Base-by-base conservation (phyloP, 192 early-diverging fungal species). In the Umbelopsis isabellina region DNA sequence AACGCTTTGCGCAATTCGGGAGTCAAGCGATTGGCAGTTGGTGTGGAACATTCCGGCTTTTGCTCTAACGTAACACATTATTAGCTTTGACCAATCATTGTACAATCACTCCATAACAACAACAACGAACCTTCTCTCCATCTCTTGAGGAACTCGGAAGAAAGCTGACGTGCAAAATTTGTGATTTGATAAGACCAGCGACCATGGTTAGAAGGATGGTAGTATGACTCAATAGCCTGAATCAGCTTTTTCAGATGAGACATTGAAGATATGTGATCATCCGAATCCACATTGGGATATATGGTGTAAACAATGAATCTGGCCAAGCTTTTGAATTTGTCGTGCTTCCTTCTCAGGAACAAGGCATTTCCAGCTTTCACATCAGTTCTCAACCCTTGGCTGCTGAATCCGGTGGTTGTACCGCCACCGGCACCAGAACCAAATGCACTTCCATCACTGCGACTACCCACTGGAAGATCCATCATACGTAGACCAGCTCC, bases 151-250 rank as follows among this genome's bases (percentile, higher is more conserved):
- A 95, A 93, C 52, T 91, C 88, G 35, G 68, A 82, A 9, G 86
- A 69, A 33, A 98, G 72, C 41, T 83, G 79, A 27, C 90, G 87
- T 67, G 93, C 48, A 68, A 98, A 91, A 18, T 85, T 80, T 0
- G 92, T 84, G 8, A 98, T 85, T 8, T 79, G 77, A 49, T 83
- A 82, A 21, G 91, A 92, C 96, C 96, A 98, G 55, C 74, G 71
- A 4, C 96, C 96, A 71, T 84, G 82, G 82, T 98, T 98, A n/a
- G 93, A 94, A 13, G 96, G 96, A 77, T 98, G 94, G 70, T 85
- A 95, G 72, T 90, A 97, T 0, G 91, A 89, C 79, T 98, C 96
- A 27, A 89, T 87, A 51, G 94, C 93, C 68, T 90, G 91, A 61
- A 98, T 91, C 22, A 96, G 68, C 69, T 90, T 85, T 13, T 81